Conservation (phyloP, 331 rosid genomes). For the Malus hybrid region DNA sequence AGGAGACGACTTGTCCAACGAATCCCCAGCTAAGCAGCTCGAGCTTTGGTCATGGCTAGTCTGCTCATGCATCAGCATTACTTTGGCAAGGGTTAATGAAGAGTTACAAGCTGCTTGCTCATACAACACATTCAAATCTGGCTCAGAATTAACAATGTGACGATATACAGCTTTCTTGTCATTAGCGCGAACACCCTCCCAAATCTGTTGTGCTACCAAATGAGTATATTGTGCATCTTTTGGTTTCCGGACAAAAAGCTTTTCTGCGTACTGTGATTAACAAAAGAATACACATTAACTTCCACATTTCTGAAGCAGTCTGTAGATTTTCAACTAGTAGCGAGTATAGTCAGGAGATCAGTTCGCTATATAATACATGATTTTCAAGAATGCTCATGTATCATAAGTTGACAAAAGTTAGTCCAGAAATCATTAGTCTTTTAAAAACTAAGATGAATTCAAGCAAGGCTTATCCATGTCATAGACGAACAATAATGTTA, state of each 20-base stretch:
- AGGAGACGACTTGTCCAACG: constrained; percentile 64
- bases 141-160: constrained; percentile 75
- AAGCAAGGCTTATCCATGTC: neutral
- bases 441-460: neutral
- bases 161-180: constrained; percentile 94
- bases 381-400: neutral
- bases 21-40: constrained; percentile 42
- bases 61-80: constrained; percentile 80
- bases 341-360: neutral
- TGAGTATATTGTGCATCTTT: constrained; percentile 70
- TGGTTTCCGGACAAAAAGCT: constrained; percentile 72
- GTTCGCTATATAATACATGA: neutral
- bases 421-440: neutral
- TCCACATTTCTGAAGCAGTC: constrained; percentile 8
- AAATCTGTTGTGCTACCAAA: constrained; percentile 74
- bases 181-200: constrained; percentile 85
- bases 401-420: neutral
- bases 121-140: constrained; percentile 65
- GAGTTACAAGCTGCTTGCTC: constrained; percentile 57
- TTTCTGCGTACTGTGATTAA: constrained; percentile 80
- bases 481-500: neutral
- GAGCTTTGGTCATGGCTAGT: constrained; percentile 46
- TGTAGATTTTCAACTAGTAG: neutral
- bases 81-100: constrained; percentile 88
- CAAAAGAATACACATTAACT: constrained; percentile 7